Evolutionary conservation across 2,329 filamentous ascomycete species (phyloP), one percentile per base, ranked within the genome.

Genomic region (Fusarium sp.): DNA sequence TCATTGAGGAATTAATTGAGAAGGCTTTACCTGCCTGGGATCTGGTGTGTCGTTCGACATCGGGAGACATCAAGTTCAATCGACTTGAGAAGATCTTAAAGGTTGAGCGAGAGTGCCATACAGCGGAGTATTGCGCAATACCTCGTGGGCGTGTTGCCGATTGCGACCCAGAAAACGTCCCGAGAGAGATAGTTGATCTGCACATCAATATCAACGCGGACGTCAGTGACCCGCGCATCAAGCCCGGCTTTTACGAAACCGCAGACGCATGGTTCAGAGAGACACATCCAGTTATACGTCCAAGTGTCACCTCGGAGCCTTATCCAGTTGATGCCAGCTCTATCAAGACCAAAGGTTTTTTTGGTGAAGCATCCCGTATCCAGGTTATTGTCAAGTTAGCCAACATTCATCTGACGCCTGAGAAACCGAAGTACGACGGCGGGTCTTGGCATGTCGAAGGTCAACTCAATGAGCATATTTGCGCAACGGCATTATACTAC

Each of bases 361-460:
- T n/a, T n/a, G n/a, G n/a, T n/a, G n/a, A n/a, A n/a, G n/a, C n/a
- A n/a, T n/a, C n/a, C n/a, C n/a, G 41, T 2, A 56, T 61, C 3
- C 62, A 61, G 1, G 63, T 53, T 1, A 66, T 62, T 10, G 46
- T 56, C 32, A 62, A 62, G 14, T 7, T 67, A 8, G 45, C 56
- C 1, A 66, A 67, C 2, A 62, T 67, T 11, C 56, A 67, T 11
- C 20, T 61, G 1, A 51, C 55, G 5, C 63, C 55, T 0, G 49
- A 66, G 7, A 49, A 55, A 7, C 55, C 55, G 1, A 3, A 6
- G 1, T 66, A 66, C 5, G 5, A 60, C 10, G 63, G 63, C 2
- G 56, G 62, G 2, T 55, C 45, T 14, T 66, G 63, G 63, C 62
- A 66, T 20, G 45, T 49, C 8, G 62, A 66, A 25, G 62, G 63